These are phyloP conservation scores for Spiraea crenata DNA, from an alignment of 331 rosid genomes.

Conservation along the genomic window DNA sequence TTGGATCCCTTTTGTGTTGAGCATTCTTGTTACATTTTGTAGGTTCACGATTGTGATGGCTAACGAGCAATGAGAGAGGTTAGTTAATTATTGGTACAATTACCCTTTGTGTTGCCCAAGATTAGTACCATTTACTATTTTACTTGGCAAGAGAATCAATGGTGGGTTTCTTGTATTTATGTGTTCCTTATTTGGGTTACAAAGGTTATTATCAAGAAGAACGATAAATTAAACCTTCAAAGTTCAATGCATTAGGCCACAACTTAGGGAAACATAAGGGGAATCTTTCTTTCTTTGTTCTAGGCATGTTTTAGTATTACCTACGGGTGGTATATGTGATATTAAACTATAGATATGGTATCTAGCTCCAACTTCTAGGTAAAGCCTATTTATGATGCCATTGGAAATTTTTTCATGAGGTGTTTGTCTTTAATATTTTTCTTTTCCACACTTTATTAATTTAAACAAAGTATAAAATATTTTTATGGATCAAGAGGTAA, in stretches of 20 bases:
- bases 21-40: slow-evolving; percentile 22
- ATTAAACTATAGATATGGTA: background rate
- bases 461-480: no score
- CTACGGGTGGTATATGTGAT: background rate
- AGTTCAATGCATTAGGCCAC: background rate
- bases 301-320: background rate
- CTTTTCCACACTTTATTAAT: no score
- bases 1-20: slow-evolving; percentile 42
- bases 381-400: background rate
- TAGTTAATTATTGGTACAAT: background rate
- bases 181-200: background rate
- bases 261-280: background rate
- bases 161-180: background rate
- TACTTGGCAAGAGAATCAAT: background rate
- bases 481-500: no score
- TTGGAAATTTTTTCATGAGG: no score
- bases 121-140: background rate
- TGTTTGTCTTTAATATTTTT: no score
- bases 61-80: no score
- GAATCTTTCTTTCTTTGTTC: background rate
- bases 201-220: background rate
- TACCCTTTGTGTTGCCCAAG: background rate
- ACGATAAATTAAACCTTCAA: background rate
- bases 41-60: slow-evolving; percentile 23
- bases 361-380: slow-evolving; percentile 1